Evolutionary conservation across 2,329 filamentous ascomycete species (phyloP).

Genomic region (Aspergillus oerlinghausenensis): DNA sequence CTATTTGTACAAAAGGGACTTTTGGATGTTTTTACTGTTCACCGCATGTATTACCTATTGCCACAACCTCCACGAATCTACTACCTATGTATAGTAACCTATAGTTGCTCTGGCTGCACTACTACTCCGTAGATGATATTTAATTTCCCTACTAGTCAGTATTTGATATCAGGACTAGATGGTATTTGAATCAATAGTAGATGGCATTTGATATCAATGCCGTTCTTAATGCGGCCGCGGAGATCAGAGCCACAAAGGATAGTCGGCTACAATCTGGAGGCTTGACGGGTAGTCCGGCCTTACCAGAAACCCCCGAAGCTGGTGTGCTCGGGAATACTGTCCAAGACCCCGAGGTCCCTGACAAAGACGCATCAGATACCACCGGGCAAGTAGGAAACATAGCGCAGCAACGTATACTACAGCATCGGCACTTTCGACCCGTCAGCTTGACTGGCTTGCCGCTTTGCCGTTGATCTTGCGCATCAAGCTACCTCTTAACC

Average conservation of each 20-base stretch:
- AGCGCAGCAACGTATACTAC: constrained; percentile 6
- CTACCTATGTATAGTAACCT: too few relatives aligned
- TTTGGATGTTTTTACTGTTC: too few relatives aligned
- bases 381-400: neutral
- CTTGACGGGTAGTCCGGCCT: too few relatives aligned
- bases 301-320: neutral
- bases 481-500: constrained; percentile 8
- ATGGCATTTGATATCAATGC: constrained; percentile 8
- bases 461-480: constrained; percentile 18
- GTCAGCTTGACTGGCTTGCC: constrained; percentile 17
- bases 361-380: neutral
- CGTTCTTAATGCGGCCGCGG: constrained; percentile 15
- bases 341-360: neutral
- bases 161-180: too few relatives aligned
- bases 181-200: too few relatives aligned
- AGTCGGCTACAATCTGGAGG: neutral
- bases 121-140: too few relatives aligned
- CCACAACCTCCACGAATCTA: too few relatives aligned
- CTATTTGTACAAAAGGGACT: too few relatives aligned
- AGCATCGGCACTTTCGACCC: constrained; percentile 9
- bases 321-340: neutral
- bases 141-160: too few relatives aligned
- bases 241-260: constrained; percentile 5
- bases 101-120: too few relatives aligned
- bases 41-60: too few relatives aligned